Evolutionary conservation across 139 green algal species (phyloP).

Genomic region (Coccomyxa sp.): DNA sequence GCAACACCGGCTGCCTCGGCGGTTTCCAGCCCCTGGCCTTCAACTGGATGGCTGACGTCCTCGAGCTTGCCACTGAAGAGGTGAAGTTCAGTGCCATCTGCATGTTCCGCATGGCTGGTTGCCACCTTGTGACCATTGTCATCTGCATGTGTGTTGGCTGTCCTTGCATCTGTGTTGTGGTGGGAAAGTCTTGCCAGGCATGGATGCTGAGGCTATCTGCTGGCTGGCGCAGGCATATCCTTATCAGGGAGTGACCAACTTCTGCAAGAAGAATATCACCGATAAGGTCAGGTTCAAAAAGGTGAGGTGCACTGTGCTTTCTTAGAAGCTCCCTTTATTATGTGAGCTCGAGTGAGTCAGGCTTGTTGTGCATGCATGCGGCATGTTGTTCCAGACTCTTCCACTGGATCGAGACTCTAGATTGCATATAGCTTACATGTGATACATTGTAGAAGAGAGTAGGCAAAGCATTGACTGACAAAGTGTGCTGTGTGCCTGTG

Average conservation of each 20-base stretch:
- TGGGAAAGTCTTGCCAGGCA: not conserved
- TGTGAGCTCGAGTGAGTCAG: not conserved
- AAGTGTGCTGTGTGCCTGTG: not conserved
- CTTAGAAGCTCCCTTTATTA: not conserved
- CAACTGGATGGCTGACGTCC: not conserved
- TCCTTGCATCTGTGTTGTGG: not conserved
- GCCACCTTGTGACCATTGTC: not conserved
- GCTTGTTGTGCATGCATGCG: not conserved
- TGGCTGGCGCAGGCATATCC: conserved; percentile 30
- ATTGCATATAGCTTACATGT: not conserved
- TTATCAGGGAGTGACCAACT: conserved; percentile 47
- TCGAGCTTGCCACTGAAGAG: conserved; percentile 1
- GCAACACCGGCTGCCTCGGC: conserved; percentile 43
- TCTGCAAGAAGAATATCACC: conserved; percentile 22
- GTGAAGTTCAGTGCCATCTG: not conserved
- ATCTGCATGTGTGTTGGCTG: not conserved
- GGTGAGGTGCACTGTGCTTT: not conserved
- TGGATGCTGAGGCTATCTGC: not conserved
- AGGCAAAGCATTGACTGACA: not conserved
- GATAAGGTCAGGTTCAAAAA: conserved; percentile 21
- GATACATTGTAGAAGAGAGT: not conserved
- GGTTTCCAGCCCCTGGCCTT: conserved; percentile 20
- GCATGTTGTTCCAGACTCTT: not conserved
- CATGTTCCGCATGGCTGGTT: not conserved
- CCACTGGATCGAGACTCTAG: too few species aligned